Percentiles rank a stretch among this genome's conserved stretches.
These are phyloP conservation scores for Xylaria sp. DNA, from an alignment of 2,329 filamentous ascomycete species.

Conservation along the genomic window DNA sequence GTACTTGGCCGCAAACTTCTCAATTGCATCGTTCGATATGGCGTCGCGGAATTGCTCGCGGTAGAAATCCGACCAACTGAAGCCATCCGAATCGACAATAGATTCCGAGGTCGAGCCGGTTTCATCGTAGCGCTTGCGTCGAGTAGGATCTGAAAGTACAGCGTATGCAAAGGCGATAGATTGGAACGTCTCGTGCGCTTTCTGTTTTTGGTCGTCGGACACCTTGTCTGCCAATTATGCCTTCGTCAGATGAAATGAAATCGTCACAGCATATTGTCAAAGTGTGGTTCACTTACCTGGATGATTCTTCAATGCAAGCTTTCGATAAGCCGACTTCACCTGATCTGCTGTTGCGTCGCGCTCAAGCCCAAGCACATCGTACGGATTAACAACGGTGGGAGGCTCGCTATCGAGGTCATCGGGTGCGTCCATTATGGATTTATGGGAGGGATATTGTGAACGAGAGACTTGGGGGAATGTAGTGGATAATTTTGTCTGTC, in stretches of 20 bases:
- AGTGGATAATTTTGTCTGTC: background rate
- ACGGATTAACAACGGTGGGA: slow-evolving; percentile 74
- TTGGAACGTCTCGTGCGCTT: slow-evolving; percentile 86
- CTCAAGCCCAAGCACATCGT: slow-evolving; percentile 78
- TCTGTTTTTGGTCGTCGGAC: slow-evolving; percentile 70
- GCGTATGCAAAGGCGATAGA: slow-evolving; percentile 93
- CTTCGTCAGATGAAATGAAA: slow-evolving; percentile 16
- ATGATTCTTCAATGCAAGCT: slow-evolving; percentile 87
- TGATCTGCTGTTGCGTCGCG: slow-evolving; percentile 78
- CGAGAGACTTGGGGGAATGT: background rate
- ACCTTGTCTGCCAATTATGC: slow-evolving; percentile 74
- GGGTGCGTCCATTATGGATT: slow-evolving; percentile 55
- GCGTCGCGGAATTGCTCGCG: slow-evolving; percentile 82
- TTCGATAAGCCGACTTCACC: slow-evolving; percentile 91
- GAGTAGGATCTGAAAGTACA: slow-evolving; percentile 82
- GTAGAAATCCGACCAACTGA: slow-evolving; percentile 93
- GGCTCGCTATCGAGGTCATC: slow-evolving; percentile 69
- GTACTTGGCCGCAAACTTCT: slow-evolving; percentile 80
- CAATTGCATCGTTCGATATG: slow-evolving; percentile 78
- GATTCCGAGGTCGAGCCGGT: slow-evolving; percentile 91
- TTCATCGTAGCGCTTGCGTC: slow-evolving; percentile 86
- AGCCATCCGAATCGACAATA: slow-evolving; percentile 79
- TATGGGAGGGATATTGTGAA: background rate
- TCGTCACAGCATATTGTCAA: background rate
- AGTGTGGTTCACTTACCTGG: slow-evolving; percentile 66